Conservation (phyloP, 163 green algal genomes). For the Prototheca wickerhamii region DNA sequence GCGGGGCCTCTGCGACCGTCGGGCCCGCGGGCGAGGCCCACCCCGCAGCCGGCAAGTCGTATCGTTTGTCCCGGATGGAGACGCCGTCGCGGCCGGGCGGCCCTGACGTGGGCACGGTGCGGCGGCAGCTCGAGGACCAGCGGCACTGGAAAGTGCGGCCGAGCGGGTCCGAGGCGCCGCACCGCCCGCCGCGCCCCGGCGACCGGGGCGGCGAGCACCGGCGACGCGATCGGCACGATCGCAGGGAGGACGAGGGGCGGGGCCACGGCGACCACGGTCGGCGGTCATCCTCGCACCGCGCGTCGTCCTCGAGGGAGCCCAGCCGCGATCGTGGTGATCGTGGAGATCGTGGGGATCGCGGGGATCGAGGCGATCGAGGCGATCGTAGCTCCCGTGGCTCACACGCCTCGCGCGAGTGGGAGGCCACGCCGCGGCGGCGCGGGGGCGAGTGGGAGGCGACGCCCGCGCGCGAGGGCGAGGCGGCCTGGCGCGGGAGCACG, state of each 20-base stretch:
- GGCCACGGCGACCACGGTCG: too few relatives aligned
- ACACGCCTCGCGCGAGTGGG: slow-evolving; percentile 12
- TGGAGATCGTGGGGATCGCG: neutral
- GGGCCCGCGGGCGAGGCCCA: slow-evolving; percentile 34
- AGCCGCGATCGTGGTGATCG: too few relatives aligned
- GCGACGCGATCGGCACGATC: too few relatives aligned
- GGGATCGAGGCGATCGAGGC: neutral
- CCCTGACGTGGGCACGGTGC: slow-evolving; percentile 33
- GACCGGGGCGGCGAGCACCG: neutral
- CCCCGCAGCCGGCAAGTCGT: slow-evolving; percentile 18
- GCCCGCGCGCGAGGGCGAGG: slow-evolving; percentile 27
- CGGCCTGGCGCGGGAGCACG: slow-evolving; percentile 21
- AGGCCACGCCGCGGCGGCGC: slow-evolving; percentile 8
- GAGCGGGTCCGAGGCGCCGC: too few relatives aligned
- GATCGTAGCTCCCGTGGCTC: neutral
- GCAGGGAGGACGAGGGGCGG: too few relatives aligned
- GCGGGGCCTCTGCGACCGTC: neutral
- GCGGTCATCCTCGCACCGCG: too few relatives aligned
- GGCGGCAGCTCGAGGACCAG: slow-evolving; percentile 7
- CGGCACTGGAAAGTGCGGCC: neutral
- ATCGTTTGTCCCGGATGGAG: slow-evolving; percentile 58
- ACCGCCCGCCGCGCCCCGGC: too few relatives aligned
- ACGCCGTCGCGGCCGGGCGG: slow-evolving; percentile 75
- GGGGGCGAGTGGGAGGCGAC: slow-evolving; percentile 61
- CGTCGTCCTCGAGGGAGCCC: too few relatives aligned